Evolutionary conservation across 257 asterid species (phyloP), one percentile per base, ranked within the genome.

Genomic region (Sherardia arvensis): DNA sequence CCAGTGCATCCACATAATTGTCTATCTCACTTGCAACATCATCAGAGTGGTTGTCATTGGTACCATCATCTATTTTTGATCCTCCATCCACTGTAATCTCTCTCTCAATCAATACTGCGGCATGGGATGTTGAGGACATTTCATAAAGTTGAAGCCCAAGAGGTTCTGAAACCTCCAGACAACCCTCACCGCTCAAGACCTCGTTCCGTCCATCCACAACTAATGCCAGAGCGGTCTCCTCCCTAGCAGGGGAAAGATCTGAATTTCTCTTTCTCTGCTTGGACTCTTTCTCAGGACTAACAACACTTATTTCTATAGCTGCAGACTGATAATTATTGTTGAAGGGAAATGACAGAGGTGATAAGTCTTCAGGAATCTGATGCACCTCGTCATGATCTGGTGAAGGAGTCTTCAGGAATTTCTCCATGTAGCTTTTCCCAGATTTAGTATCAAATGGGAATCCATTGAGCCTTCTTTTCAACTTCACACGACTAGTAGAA

Each of bases 351-450:
- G 36, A 61, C 76, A 77, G 64, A 32, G 85, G 80, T 66, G 74
- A 60, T 14, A 74, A 73, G 61, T 75, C 77, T 53, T 65, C 71
- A 66, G 76, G 58, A 69, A 80, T 76, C 76, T 81, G 95, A 64
- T 74, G 84, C 73, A 85, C 84, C 75, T 76, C 68, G 58, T 77
- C 80, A 74, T 83, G 84, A 71, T 88, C 85, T 57, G 95, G 91
- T n/a, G 95, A 83, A 74, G 95, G 76, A 76, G 69, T 51, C 67
- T 66, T 69, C 60, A 84, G 75, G 57, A 89, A 63, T 73, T 81
- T 84, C 68, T 87, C 85, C 95, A 92, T 92, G 83, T 92, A 92
- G 82, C 96, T 85, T 76, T 78, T 78, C 66, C 94, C 94, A 66
- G 84, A 67, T 77, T 75, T 85, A 22, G 71, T 67, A 81, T 84